Evolutionary conservation across 495 filamentous ascomycete genomes (phyloP).

Genomic region (Tetracladium marchalianum): DNA sequence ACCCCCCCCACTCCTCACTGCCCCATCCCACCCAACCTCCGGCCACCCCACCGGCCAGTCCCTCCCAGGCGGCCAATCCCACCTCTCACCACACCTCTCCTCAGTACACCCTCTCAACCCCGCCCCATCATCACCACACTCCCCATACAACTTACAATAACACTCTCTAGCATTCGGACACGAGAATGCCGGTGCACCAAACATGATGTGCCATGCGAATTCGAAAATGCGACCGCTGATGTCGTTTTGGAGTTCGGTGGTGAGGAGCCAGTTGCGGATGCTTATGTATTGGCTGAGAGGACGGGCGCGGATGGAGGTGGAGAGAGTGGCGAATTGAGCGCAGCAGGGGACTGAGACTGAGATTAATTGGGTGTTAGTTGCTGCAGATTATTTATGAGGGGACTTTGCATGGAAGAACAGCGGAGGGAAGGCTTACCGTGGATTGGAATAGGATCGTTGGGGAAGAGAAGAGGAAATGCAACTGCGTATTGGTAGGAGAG

Average conservation of each 20-base stretch:
- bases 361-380: no score
- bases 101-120: constrained; percentile 7
- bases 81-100: constrained; percentile 22
- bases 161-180: constrained; percentile 47
- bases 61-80: constrained; percentile 33
- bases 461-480: constrained; percentile 19
- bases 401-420: background rate
- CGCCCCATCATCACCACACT: constrained; percentile 41
- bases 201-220: constrained; percentile 47
- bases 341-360: constrained; percentile 31
- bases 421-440: constrained; percentile 6
- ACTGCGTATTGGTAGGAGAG: constrained; percentile 14
- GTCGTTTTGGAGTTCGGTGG: constrained; percentile 34
- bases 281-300: constrained; percentile 31
- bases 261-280: constrained; percentile 29
- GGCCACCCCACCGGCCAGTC: constrained; percentile 41
- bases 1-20: constrained; percentile 25
- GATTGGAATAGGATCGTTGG: constrained; percentile 19
- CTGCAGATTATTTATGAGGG: constrained; percentile 19
- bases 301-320: constrained; percentile 30
- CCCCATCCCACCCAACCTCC: constrained; percentile 39
- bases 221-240: constrained; percentile 39
- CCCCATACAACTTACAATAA: constrained; percentile 53
- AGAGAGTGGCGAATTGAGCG: constrained; percentile 38
- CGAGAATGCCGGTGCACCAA: constrained; percentile 40